These are phyloP conservation scores for Tylopilus sp. DNA, from an alignment of 1,284 basidiomycete genomes.

Conservation along the genomic window DNA sequence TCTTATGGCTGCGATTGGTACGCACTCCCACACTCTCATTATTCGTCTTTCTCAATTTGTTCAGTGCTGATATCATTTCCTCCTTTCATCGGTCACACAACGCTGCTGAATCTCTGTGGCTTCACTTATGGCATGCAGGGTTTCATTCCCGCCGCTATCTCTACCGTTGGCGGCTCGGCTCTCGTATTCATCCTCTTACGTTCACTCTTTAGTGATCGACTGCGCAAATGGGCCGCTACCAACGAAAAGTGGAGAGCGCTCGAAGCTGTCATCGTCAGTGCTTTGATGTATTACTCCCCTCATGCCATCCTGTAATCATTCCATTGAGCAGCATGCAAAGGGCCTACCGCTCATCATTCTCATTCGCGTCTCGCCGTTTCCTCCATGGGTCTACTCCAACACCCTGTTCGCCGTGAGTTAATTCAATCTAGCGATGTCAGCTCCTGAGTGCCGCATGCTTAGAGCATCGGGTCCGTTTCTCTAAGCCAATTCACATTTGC, in stretches of 20 bases:
- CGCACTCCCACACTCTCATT: constrained; percentile 30
- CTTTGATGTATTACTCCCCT: constrained; percentile 14
- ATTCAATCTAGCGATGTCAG: constrained; percentile 3
- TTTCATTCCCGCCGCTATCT: constrained; percentile 71
- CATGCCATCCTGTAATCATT: constrained; percentile 9
- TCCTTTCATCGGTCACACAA: constrained; percentile 83
- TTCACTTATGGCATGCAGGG: constrained; percentile 87
- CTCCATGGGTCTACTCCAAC: constrained; percentile 87
- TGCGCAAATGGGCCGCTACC: constrained; percentile 67
- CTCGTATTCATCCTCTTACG: constrained; percentile 73
- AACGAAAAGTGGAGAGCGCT: constrained; percentile 84
- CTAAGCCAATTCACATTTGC: constrained; percentile 82
- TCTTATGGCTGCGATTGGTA: constrained; percentile 64
- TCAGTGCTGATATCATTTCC: constrained; percentile 79
- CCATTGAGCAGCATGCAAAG: constrained; percentile 63
- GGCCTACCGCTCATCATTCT: constrained; percentile 83
- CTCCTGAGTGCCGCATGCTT: constrained; percentile 11
- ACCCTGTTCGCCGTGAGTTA: constrained; percentile 77
- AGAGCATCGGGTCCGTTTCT: constrained; percentile 81
- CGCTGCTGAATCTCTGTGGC: constrained; percentile 73
- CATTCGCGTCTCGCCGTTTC: constrained; percentile 84
- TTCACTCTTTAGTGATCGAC: constrained; percentile 64
- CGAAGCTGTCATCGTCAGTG: constrained; percentile 77
- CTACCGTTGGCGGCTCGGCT: constrained; percentile 74
- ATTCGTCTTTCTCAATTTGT: constrained; percentile 18